Evolutionary conservation across 2,329 filamentous ascomycete species (phyloP).

Genomic region (Fusarium decemcellulare): DNA sequence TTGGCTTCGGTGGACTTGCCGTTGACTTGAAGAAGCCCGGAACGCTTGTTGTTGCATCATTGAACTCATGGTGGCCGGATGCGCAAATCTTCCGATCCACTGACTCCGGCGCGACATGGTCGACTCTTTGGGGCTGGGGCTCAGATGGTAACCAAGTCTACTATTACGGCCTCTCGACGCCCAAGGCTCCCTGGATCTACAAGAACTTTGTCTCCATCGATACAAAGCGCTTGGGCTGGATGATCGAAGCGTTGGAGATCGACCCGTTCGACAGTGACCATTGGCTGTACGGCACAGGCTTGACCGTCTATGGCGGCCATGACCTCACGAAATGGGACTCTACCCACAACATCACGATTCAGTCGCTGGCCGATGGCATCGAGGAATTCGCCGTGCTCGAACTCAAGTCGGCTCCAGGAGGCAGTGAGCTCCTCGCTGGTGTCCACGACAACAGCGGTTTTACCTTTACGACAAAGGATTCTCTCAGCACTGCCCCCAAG

Average conservation of each 20-base stretch:
- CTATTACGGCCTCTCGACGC: constrained; percentile 62
- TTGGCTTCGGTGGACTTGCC: constrained; percentile 69
- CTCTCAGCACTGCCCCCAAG: constrained; percentile 59
- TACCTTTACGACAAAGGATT: constrained; percentile 56
- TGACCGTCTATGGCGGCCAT: constrained; percentile 67
- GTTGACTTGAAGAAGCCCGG: constrained; percentile 68
- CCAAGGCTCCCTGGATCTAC: constrained; percentile 68
- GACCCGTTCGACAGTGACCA: constrained; percentile 71
- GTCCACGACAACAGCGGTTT: constrained; percentile 68
- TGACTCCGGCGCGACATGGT: constrained; percentile 69
- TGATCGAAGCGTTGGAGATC: constrained; percentile 72
- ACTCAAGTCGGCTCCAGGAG: constrained; percentile 63
- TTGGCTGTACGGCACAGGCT: constrained; percentile 73
- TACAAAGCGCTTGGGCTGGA: constrained; percentile 70
- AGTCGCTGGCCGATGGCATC: constrained; percentile 67
- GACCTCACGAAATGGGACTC: constrained; percentile 70
- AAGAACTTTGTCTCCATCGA: constrained; percentile 63
- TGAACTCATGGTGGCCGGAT: constrained; percentile 74
- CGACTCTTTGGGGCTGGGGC: constrained; percentile 66
- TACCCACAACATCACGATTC: constrained; percentile 62
- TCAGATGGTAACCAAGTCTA: constrained; percentile 60
- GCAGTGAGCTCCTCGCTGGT: constrained; percentile 65
- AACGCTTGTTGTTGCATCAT: constrained; percentile 68
- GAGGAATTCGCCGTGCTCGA: constrained; percentile 67
- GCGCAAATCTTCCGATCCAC: constrained; percentile 69